Evolutionary conservation across 208 protist species (phyloP).

Genomic region (Acanthamoeba royreba): DNA sequence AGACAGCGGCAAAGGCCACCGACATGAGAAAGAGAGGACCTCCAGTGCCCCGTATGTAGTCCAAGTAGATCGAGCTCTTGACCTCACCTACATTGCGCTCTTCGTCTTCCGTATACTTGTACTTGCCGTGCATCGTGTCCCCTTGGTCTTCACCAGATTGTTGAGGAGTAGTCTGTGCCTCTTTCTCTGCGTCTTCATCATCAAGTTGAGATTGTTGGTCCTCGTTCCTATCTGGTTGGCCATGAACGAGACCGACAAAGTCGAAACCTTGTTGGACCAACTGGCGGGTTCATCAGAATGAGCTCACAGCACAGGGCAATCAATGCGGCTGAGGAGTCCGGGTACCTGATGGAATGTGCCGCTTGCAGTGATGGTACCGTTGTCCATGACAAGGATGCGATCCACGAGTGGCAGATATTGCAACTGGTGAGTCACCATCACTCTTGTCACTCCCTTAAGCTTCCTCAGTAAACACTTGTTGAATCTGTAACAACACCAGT

Average conservation of each 20-base stretch:
- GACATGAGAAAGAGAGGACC: not conserved
- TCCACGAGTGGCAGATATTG: constrained; percentile 82
- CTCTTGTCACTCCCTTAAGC: constrained; percentile 80
- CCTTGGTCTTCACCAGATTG: not conserved
- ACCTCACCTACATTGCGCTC: constrained; percentile 42
- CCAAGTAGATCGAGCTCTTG: constrained; percentile 44
- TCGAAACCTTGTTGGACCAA: not conserved
- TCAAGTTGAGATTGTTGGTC: too few relatives aligned
- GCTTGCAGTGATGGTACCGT: not conserved
- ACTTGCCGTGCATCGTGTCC: not conserved
- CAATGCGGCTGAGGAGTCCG: too few relatives aligned
- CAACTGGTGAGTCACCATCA: constrained; percentile 91
- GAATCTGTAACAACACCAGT: not conserved
- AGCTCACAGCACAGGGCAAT: too few relatives aligned
- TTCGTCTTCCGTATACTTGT: constrained; percentile 52
- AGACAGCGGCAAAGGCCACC: not conserved
- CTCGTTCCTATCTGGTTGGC: too few relatives aligned
- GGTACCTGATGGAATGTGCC: not conserved
- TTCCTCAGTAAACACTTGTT: not conserved
- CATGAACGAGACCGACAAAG: not conserved
- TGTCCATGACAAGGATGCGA: constrained; percentile 57
- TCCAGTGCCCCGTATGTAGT: not conserved
- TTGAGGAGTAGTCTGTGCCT: too few relatives aligned
- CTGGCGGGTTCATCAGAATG: too few relatives aligned
- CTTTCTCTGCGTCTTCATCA: too few relatives aligned